Base-by-base conservation (phyloP, 768 basidiomycete species). In the Kwoniella europaea region DNA sequence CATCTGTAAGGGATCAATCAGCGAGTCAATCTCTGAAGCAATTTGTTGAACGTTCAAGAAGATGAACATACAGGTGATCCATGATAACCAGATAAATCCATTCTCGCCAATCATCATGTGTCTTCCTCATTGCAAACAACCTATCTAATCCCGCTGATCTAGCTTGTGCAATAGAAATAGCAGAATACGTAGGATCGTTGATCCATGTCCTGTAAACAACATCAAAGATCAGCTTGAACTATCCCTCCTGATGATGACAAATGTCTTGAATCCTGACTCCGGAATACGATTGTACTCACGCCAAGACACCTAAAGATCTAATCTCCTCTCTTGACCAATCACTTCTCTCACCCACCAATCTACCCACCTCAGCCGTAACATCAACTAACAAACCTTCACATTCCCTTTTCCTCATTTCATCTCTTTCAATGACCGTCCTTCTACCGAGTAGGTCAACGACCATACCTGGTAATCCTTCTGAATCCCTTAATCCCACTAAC, bases 31-130 rank as follows among this genome's bases (percentile, higher is more conserved):
- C 35, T 35, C 35, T 35, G 35, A 4, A 35, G 1, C 35, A 35
- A 35, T 35, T 35, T 35, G 35, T 35, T 35, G 35, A 35, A 35
- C 35, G 35, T 35, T 35, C 35, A 35, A 6, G 35, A 35, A 35
- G 35, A 35, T 35, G 35, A 35, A 35, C 73, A 60, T 35, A 75
- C 72, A 81, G 27, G 43, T 79, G 75, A 64, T 81, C 80, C 76
- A 81, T 77, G 42, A 81, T 75, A 24, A 75, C 61, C 24, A 79
- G 54, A 53, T 81, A 77, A 35, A 81, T 76, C 78, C 78, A 81
- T 66, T 81, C 80, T 54, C 80, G 67, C 80, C 80, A 81, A 61
- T 81, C 80, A 68, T 81, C 80, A 35, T 77, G 74, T 1, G 68
- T 54, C 50, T 65, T 62, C n/a, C 71, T 43, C n/a, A 63, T 27